A percentile compares a stretch with the other conserved stretches of the same genome.
These are phyloP conservation scores for Suhomyces sp. DNA, from an alignment of 805 yeast genomes.

Conservation along the genomic window DNA sequence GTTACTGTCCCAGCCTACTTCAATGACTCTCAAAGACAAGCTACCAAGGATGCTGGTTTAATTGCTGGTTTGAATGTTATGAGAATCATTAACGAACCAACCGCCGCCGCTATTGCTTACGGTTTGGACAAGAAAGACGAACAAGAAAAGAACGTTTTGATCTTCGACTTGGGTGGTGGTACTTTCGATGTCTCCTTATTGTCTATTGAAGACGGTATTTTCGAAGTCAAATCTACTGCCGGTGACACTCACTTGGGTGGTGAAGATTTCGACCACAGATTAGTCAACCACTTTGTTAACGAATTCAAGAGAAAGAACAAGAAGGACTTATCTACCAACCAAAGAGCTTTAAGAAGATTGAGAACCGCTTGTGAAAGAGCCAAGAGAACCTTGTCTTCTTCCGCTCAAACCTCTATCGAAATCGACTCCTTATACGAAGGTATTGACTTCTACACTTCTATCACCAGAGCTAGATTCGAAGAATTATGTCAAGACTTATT, in stretches of 20 bases:
- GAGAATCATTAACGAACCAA: conserved; percentile 35
- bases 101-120: conserved; percentile 35
- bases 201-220: conserved; percentile 48
- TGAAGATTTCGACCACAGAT: conserved; percentile 97
- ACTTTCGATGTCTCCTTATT: conserved; percentile 46
- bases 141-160: conserved; percentile 57
- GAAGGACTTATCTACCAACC: conserved; percentile 89
- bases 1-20: conserved; percentile 34
- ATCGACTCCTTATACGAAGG: conserved; percentile 94
- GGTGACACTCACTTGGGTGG: conserved; percentile 79
- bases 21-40: conserved; percentile 33
- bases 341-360: conserved; percentile 96
- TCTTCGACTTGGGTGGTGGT: conserved; percentile 47
- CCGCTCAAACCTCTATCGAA: conserved; percentile 93
- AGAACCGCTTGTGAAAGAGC: conserved; percentile 99
- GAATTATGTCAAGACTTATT: conserved; percentile 91
- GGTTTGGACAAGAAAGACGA: conserved; percentile 53
- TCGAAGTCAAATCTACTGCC: conserved; percentile 49
- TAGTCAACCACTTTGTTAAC: conserved; percentile 87
- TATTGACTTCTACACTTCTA: conserved; percentile 91
- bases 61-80: conserved; percentile 33
- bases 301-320: conserved; percentile 98
- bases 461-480: conserved; percentile 97
- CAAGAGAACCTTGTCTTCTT: conserved; percentile 95
- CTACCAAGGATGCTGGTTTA: conserved; percentile 35